These are phyloP conservation scores for Dipteronia dyeriana DNA, from an alignment of 345 rosid genomes.

Conservation along the genomic window DNA sequence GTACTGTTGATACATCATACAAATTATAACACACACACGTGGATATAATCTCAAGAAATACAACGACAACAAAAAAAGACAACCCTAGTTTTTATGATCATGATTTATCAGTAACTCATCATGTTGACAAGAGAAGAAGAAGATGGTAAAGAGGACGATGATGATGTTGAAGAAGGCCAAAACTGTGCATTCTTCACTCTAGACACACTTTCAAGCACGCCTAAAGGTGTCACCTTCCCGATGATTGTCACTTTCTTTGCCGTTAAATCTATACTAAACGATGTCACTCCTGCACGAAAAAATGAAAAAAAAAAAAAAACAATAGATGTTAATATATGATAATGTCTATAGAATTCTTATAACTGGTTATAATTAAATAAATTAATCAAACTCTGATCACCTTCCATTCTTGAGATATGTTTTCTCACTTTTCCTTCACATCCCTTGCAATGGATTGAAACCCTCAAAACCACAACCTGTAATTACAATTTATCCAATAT, in stretches of 20 bases:
- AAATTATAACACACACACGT: not conserved
- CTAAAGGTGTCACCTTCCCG: constrained; percentile 55
- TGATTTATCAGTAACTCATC: not conserved
- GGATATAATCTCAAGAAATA: not conserved
- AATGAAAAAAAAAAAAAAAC: not conserved
- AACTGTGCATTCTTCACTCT: constrained; percentile 55
- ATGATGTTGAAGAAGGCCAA: constrained; percentile 43
- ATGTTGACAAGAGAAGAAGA: constrained; percentile 9
- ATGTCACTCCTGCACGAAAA: constrained; percentile 52
- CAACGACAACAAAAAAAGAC: not conserved
- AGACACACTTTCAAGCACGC: constrained; percentile 54
- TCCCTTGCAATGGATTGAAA: constrained; percentile 93
- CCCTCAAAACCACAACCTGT: constrained; percentile 86
- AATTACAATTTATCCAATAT: not conserved
- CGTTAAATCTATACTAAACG: constrained; percentile 53
- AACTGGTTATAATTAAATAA: no score
- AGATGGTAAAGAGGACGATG: not conserved
- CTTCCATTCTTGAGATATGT: constrained; percentile 95
- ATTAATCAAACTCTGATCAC: constrained; percentile 25
- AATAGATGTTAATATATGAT: not conserved
- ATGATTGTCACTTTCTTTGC: constrained; percentile 53
- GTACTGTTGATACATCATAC: not conserved
- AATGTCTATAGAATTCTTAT: no score
- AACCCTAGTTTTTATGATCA: not conserved
- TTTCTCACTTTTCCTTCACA: constrained; percentile 94